phyloP scores from a whole-genome alignment of 75 land plant genomes.

The Cunninghamia lanceolata region DNA sequence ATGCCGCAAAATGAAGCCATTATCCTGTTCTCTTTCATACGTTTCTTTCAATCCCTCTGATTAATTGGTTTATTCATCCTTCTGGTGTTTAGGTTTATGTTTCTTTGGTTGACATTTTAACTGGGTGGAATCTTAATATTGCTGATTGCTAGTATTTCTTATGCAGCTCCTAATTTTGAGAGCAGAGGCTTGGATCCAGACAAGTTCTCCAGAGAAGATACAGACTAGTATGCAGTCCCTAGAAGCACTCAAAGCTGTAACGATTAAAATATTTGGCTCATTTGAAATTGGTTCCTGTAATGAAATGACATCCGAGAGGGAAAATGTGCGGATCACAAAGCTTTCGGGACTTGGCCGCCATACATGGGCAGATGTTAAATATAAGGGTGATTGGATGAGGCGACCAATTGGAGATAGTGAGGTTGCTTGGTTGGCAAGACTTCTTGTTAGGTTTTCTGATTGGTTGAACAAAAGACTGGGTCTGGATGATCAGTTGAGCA shows the following conservation, averaged over 20 bases:
- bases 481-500: conserved; percentile 25
- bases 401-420: conserved; percentile 77
- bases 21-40: not conserved
- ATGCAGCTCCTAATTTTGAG: conserved; percentile 76
- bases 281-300: not conserved
- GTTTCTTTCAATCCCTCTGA: not conserved
- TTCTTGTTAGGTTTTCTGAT: conserved; percentile 59
- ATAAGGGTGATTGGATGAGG: conserved; percentile 96
- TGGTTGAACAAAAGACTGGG: conserved; percentile 61
- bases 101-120: not conserved
- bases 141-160: not conserved
- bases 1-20: not conserved
- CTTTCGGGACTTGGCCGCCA: conserved; percentile 41
- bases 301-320: conserved; percentile 12
- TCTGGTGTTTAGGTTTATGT: not conserved
- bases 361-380: conserved; percentile 51
- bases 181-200: conserved; percentile 75
- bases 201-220: conserved; percentile 43
- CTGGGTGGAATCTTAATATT: not conserved
- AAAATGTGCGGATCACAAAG: conserved; percentile 40
- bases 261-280: conserved; percentile 47
- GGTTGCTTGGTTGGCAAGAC: conserved; percentile 75
- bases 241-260: conserved; percentile 52
- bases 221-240: conserved; percentile 37
- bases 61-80: not conserved